Base-by-base conservation (phyloP, 352 stramenopile genomes). In the Globisporangium camurandrum region DNA sequence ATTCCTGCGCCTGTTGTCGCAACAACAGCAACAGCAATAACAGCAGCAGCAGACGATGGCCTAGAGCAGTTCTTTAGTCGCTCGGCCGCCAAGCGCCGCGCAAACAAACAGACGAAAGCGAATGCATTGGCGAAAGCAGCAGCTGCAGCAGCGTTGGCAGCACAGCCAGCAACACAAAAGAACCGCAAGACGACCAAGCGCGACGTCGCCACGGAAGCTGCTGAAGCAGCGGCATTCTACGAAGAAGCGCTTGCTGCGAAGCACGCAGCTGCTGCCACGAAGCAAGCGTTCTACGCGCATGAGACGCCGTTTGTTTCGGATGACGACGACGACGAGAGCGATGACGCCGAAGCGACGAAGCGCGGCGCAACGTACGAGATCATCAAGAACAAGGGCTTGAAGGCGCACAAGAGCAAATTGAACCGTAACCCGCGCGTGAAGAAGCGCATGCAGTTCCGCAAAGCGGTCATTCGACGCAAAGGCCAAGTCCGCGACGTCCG, bases 401-500 rank as follows among this genome's bases (percentile, higher is more conserved):
- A 98, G 56, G 79, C 96, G 24, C 95, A 98, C 81, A 98, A 98
- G 71, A 96, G 81, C 70, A 99, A 99, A 67, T 75, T 98, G 51
- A 98, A 99, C 72, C 84, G 97, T 39, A 99, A 99, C 67, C 97
- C 97, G 46, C 90, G 97, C 58, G 89, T 98, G 47, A 99, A 99
- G 86, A 99, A 99, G 66, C 80, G 96, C 49, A 67, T 98, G 64
- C 89, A 98, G 66, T 99, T 97, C 76, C 82, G 92, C 53, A 98
- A 98, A 75, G 95, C 95, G n/a, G 64, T 98, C 26, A 98, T 98
- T 61, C 75, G 90, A 59, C 82, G 95, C 67, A 99, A 98, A 75
- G 96, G 96, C 69, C 92, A 98, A 51, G 95, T 99, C 41, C 86
- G 95, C 52, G 90, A 98, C 55, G 78, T 95, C 31, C 81, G 86